Base-by-base conservation (phyloP, 495 filamentous ascomycete genomes). In the Lepraria neglecta region DNA sequence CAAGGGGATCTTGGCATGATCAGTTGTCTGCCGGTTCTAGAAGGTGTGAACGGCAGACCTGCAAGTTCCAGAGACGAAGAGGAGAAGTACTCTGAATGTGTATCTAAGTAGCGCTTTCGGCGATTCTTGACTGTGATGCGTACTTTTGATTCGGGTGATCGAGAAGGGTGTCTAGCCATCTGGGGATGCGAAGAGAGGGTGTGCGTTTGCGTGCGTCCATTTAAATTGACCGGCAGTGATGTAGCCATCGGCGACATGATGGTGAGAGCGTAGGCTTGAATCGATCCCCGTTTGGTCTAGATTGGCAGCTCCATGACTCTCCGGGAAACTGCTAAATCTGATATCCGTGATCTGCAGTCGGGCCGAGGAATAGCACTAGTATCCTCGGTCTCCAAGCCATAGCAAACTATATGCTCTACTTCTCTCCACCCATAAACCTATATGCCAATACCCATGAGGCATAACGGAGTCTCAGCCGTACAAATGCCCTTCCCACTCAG, bases 41-140 rank as follows among this genome's bases (percentile, higher is more conserved):
- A 47, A 50, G n/a, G 45, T 35, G 40, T 56, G 28, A 60, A 56
- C 44, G 38, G 76, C 78, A 70, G 73, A 85, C 82, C 82, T 71
- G 81, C 83, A 69, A 85, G 80, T 73, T 86, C 83, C 64, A 85
- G 81, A 63, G 79, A 75, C 33, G 67, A 27, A 54, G 81, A 72
- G 69, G 78, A 76, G 70, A 85, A 86, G 73, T 88, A 88, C 60
- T 84, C 80, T 50, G 83, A 82, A 65, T 87, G 80, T 24, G 73
- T 68, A 60, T 87, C 83, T 56, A 88, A 74, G 64, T 85, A 88
- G 61, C 78, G 78, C 68, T 84, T 85, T 44, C 85, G 79, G 57
- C 85, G 75, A 68, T 87, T 88, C 71, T 84, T 87, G 21, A 77
- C 67, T 35, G 69, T 68, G 48, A 84, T 70, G 45, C 72, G 71